phyloP scores from a whole-genome alignment of 139 green algal genomes.

The Gonium pectorale region DNA sequence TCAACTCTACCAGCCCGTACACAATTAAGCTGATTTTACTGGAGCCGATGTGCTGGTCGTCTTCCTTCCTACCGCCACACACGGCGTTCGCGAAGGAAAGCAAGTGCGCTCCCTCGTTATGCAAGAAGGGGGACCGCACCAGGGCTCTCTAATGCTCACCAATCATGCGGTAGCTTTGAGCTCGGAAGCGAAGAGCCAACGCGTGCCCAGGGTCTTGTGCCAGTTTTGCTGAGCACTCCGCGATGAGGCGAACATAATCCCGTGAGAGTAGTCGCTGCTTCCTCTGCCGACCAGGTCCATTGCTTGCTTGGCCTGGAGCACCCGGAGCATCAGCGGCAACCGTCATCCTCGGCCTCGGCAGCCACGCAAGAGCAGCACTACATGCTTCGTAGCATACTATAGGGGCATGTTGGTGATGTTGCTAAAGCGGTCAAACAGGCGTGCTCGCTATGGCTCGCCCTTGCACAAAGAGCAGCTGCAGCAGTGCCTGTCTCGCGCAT shows the following conservation, averaged over 20 bases:
- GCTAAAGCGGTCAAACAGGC: too few relatives aligned
- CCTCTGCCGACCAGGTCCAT: not conserved
- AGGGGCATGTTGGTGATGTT: too few relatives aligned
- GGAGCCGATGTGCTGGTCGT: not conserved
- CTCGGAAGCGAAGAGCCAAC: slow-evolving; percentile 4
- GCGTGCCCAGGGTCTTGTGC: not conserved
- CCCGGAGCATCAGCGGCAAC: slow-evolving; percentile 1
- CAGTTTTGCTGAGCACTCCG: slow-evolving; percentile 36
- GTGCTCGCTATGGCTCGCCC: too few relatives aligned
- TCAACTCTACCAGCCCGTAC: not conserved
- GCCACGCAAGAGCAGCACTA: not conserved
- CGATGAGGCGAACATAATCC: slow-evolving; percentile 9
- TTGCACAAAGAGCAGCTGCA: too few relatives aligned
- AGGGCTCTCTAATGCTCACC: not conserved
- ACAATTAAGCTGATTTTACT: not conserved
- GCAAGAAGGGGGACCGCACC: not conserved
- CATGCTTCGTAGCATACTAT: too few relatives aligned
- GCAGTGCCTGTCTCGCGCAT: too few relatives aligned
- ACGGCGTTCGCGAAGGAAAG: not conserved
- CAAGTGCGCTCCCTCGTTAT: not conserved
- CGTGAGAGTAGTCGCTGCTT: too few relatives aligned
- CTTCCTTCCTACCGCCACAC: not conserved
- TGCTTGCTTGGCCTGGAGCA: not conserved
- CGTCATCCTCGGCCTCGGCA: not conserved
- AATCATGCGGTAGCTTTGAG: slow-evolving; percentile 9